phyloP scores from a whole-genome alignment of 345 rosid species.

The Murraya koenigii region DNA sequence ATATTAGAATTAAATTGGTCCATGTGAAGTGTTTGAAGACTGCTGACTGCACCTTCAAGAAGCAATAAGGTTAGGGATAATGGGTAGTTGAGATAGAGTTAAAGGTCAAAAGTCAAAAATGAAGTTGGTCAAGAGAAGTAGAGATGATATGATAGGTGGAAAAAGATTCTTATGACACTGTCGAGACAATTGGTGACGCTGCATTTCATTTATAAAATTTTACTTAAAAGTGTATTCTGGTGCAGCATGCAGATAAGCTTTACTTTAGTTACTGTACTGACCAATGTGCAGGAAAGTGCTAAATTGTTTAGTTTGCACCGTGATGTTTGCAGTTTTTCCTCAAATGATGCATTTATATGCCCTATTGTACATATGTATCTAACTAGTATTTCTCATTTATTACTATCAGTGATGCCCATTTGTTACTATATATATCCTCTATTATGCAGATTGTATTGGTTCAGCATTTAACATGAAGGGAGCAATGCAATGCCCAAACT shows the following conservation, averaged over 20 bases:
- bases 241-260: not conserved
- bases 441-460: conserved; percentile 69
- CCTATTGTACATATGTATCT: not conserved
- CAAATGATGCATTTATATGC: not conserved
- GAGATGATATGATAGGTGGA: not conserved
- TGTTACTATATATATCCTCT: not conserved
- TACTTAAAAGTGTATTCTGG: not conserved
- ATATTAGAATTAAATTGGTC: not conserved
- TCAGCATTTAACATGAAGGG: conserved; percentile 80
- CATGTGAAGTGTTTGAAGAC: not conserved
- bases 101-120: not conserved
- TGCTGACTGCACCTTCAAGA: not conserved
- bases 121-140: not conserved
- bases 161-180: not conserved
- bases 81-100: not conserved
- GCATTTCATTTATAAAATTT: not conserved
- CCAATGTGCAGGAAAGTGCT: not conserved
- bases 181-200: not conserved
- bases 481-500: conserved; percentile 84
- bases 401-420: not conserved
- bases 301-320: not conserved
- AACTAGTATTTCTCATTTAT: not conserved
- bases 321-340: not conserved
- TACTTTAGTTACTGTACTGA: not conserved
- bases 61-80: not conserved